These are phyloP conservation scores for Chlamydomonas sp. DNA, from an alignment of 139 green algal species.

Conservation along the genomic window DNA sequence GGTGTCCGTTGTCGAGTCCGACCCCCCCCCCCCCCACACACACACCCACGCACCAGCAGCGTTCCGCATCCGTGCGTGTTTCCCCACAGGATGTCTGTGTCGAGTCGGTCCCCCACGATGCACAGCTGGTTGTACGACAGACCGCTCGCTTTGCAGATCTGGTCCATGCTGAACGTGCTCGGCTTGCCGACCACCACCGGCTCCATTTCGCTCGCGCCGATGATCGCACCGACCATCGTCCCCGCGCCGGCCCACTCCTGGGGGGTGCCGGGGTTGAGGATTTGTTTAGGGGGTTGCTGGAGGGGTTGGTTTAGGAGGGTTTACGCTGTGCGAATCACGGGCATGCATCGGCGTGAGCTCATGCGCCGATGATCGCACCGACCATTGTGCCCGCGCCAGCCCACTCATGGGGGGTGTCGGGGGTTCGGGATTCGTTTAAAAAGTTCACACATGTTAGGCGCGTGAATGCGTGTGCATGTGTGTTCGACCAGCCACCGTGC, in stretches of 20 bases:
- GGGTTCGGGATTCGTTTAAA: not conserved
- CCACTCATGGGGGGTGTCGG: constrained; percentile 80
- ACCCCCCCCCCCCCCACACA: too few relatives aligned
- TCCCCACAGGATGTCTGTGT: constrained; percentile 35
- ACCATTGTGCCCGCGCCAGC: constrained; percentile 89
- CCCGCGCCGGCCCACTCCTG: constrained; percentile 94
- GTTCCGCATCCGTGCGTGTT: constrained; percentile 21
- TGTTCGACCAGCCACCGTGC: constrained; percentile 63
- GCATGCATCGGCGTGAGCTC: too few relatives aligned
- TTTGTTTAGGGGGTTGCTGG: not conserved
- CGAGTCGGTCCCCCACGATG: constrained; percentile 15
- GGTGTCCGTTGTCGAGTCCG: too few relatives aligned
- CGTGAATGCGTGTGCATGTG: not conserved
- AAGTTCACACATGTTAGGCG: not conserved
- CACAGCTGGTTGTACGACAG: constrained; percentile 2
- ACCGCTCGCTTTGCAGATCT: constrained; percentile 7
- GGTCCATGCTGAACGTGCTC: not conserved
- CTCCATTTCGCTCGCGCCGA: constrained; percentile 15
- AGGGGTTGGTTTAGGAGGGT: not conserved
- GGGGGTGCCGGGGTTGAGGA: not conserved
- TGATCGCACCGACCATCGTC: constrained; percentile 85
- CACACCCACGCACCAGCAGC: too few relatives aligned
- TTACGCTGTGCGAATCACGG: too few relatives aligned
- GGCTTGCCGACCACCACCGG: constrained; percentile 12
- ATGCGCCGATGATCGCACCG: constrained; percentile 69